Evolutionary conservation across 2,329 filamentous ascomycete genomes (phyloP).

Genomic region (Laburnicola sp.): DNA sequence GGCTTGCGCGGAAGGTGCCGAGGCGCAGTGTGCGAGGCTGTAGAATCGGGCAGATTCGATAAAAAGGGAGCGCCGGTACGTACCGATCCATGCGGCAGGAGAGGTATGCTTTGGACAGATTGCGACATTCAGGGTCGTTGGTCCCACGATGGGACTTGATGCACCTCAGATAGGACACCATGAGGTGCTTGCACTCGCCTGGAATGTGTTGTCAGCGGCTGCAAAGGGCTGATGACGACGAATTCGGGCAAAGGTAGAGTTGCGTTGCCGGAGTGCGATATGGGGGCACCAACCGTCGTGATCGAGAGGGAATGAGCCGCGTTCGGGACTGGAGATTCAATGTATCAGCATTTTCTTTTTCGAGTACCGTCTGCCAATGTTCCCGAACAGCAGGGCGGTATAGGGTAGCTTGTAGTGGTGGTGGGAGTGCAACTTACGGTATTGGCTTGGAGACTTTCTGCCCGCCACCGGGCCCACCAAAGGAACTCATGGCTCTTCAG

Average conservation of each 20-base stretch:
- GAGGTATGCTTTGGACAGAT: slow-evolving; percentile 85
- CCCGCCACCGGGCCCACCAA: slow-evolving; percentile 71
- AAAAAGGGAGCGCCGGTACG: slow-evolving; percentile 42
- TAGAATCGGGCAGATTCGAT: slow-evolving; percentile 5
- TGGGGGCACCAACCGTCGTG: slow-evolving; percentile 67
- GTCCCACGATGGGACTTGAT: slow-evolving; percentile 81
- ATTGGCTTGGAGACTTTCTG: slow-evolving; percentile 67
- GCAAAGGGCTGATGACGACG: not conserved
- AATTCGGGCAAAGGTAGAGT: slow-evolving; percentile 4
- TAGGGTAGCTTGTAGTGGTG: slow-evolving; percentile 5
- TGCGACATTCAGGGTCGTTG: slow-evolving; percentile 83
- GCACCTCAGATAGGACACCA: slow-evolving; percentile 82
- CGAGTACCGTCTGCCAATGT: not conserved
- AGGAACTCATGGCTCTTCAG: slow-evolving; percentile 58
- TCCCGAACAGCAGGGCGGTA: slow-evolving; percentile 4
- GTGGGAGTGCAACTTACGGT: slow-evolving; percentile 59
- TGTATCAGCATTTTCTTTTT: slow-evolving; percentile 15
- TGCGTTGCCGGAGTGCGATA: slow-evolving; percentile 51
- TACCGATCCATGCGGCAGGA: slow-evolving; percentile 93
- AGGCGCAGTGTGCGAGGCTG: slow-evolving; percentile 16
- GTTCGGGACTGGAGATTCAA: slow-evolving; percentile 68
- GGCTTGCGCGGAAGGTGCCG: slow-evolving; percentile 10
- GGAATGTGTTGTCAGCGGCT: slow-evolving; percentile 27
- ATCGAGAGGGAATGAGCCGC: slow-evolving; percentile 94
- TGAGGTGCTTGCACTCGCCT: slow-evolving; percentile 93